Evolutionary conservation across 805 yeast genomes (phyloP).

Genomic region (Blastobotrys peoriensis): DNA sequence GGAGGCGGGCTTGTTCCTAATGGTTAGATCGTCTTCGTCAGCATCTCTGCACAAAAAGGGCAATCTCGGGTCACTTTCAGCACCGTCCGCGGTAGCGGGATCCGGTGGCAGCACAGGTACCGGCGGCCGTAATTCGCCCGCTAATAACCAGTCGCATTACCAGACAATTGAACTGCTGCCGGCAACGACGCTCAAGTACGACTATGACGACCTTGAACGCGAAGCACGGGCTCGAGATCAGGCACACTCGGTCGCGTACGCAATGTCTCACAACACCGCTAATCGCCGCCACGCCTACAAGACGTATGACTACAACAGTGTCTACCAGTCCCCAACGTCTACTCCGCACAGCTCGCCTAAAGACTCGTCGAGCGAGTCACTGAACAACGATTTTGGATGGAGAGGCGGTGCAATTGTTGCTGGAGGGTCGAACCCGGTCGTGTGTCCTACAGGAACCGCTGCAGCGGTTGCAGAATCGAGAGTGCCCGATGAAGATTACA

Average conservation of each 20-base stretch:
- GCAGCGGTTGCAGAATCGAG: background rate
- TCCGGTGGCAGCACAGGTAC: constrained; percentile 3
- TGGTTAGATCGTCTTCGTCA: constrained; percentile 38
- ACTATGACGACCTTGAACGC: constrained; percentile 59
- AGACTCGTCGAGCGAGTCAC: constrained; percentile 6
- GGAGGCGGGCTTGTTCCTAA: constrained; percentile 64
- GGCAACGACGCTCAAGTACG: constrained; percentile 76
- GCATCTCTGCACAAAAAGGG: constrained; percentile 25
- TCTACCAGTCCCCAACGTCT: constrained; percentile 20
- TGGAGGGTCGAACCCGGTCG: background rate
- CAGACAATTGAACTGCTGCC: constrained; percentile 76
- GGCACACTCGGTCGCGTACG: constrained; percentile 34
- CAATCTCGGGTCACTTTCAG: constrained; percentile 8
- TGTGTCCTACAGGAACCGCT: background rate
- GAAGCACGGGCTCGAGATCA: constrained; percentile 31
- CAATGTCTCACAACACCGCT: constrained; percentile 65
- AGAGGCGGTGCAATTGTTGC: background rate
- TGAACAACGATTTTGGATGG: background rate
- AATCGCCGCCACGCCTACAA: constrained; percentile 18
- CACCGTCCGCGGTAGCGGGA: constrained; percentile 11
- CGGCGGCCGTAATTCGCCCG: no score
- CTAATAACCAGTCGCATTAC: constrained; percentile 5
- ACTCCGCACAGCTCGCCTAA: constrained; percentile 17
- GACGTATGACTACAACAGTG: constrained; percentile 25
- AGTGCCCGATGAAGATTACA: background rate